Evolutionary conservation across 305 asterid genomes (phyloP).

Genomic region (Fraxinus floribunda): DNA sequence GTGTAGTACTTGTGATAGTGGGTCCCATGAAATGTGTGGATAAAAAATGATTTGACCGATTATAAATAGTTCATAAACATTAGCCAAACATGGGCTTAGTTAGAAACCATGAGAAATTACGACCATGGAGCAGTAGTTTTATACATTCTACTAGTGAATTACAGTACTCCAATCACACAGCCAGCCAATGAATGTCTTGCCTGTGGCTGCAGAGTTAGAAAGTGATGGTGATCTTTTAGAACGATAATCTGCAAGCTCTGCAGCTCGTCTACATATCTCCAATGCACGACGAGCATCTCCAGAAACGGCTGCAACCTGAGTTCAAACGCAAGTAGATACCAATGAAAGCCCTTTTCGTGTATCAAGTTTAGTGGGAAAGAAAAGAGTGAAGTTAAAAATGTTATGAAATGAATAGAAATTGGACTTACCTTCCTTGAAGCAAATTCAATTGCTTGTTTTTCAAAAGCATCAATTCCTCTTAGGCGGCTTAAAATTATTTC

Average conservation of each 20-base stretch:
- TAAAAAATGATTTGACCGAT: background rate
- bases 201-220: slow-evolving; percentile 50
- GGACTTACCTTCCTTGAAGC: slow-evolving; percentile 87
- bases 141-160: background rate
- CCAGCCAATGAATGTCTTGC: slow-evolving; percentile 26
- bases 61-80: background rate
- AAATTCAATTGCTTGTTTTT: slow-evolving; percentile 85
- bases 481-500: slow-evolving; percentile 86
- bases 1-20: background rate
- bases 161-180: background rate
- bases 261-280: slow-evolving; percentile 97
- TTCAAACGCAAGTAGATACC: slow-evolving; percentile 14
- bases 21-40: background rate
- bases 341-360: slow-evolving; percentile 20
- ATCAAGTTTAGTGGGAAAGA: slow-evolving; percentile 11
- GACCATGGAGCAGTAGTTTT: slow-evolving; percentile 1
- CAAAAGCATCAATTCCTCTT: slow-evolving; percentile 81
- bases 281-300: slow-evolving; percentile 99
- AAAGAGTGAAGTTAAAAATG: slow-evolving; percentile 10
- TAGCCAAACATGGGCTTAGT: background rate
- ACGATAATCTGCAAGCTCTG: slow-evolving; percentile 86
- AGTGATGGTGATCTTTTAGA: slow-evolving; percentile 39
- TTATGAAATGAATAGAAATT: slow-evolving; percentile 13
- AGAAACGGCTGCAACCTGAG: slow-evolving; percentile 94
- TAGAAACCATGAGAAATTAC: background rate